Percentiles rank a stretch among this genome's conserved stretches.
These are phyloP conservation scores for Poronia punctata DNA, from an alignment of 495 filamentous ascomycete genomes.

Conservation along the genomic window DNA sequence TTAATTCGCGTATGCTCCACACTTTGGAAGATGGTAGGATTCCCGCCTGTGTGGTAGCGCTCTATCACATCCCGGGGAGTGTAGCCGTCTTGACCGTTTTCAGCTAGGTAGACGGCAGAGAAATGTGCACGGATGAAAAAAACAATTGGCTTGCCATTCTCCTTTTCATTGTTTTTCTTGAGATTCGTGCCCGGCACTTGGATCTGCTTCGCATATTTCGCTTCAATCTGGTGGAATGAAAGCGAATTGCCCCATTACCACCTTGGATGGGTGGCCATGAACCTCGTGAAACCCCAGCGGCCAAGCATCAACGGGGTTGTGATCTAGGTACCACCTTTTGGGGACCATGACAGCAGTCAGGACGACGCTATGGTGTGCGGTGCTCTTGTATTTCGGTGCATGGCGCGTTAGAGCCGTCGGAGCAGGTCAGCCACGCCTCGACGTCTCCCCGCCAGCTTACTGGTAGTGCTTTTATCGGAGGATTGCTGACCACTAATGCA, in stretches of 20 bases:
- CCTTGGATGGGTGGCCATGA: constrained; percentile 1
- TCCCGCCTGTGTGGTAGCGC: constrained; percentile 2
- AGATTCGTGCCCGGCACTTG: too few relatives aligned
- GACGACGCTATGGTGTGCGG: constrained; percentile 1
- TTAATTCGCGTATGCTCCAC: constrained; percentile 2
- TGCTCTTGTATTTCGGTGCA: constrained; percentile 3
- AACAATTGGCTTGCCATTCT: background rate
- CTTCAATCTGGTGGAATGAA: too few relatives aligned
- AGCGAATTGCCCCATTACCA: background rate
- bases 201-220: too few relatives aligned
- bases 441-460: too few relatives aligned
- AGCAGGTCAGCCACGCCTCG: constrained; percentile 3
- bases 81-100: constrained; percentile 4
- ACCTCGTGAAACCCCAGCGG: constrained; percentile 7
- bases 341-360: constrained; percentile 2
- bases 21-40: constrained; percentile 3
- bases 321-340: background rate
- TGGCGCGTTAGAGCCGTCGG: background rate
- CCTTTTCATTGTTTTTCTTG: background rate
- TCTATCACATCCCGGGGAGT: too few relatives aligned
- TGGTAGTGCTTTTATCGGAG: too few relatives aligned
- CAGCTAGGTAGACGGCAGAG: background rate
- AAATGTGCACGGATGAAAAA: background rate
- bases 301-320: background rate
- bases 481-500: constrained; percentile 5